Conservation (phyloP, 2,329 filamentous ascomycete genomes). For the Ascochyta pisi region DNA sequence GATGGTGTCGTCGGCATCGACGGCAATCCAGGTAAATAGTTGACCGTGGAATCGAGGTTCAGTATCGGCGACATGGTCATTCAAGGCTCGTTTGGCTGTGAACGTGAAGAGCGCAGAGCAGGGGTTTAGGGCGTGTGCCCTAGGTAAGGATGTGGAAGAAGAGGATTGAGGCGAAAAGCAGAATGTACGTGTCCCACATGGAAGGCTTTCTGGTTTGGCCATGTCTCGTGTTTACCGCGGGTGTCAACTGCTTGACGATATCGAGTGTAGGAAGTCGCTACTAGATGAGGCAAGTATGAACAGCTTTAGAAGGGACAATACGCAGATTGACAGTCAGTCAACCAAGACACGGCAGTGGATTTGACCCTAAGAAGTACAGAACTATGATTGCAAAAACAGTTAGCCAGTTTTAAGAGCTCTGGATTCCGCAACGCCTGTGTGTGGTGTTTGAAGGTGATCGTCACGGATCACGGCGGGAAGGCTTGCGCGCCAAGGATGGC, state of each 20-base stretch:
- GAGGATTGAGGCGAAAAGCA: not conserved
- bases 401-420: not conserved
- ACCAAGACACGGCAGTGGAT: not conserved
- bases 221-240: not conserved
- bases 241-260: not conserved
- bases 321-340: not conserved
- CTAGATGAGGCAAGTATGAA: not conserved
- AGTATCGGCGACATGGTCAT: conserved; percentile 9
- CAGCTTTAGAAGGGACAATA: not conserved
- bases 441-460: not conserved
- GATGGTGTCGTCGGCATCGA: not conserved
- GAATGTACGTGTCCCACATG: not conserved
- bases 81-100: not conserved
- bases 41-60: not conserved
- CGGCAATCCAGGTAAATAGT: not conserved
- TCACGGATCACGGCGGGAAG: conserved; percentile 10
- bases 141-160: not conserved
- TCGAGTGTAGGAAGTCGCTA: not conserved
- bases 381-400: not conserved
- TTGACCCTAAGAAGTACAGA: not conserved
- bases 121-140: not conserved
- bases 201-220: not conserved
- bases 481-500: conserved; percentile 27
- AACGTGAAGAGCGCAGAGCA: not conserved
- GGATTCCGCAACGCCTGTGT: not conserved